Evolutionary conservation across 495 filamentous ascomycete genomes (phyloP), one percentile per base, ranked within the genome.

Genomic region (Tetracladium setigerum): DNA sequence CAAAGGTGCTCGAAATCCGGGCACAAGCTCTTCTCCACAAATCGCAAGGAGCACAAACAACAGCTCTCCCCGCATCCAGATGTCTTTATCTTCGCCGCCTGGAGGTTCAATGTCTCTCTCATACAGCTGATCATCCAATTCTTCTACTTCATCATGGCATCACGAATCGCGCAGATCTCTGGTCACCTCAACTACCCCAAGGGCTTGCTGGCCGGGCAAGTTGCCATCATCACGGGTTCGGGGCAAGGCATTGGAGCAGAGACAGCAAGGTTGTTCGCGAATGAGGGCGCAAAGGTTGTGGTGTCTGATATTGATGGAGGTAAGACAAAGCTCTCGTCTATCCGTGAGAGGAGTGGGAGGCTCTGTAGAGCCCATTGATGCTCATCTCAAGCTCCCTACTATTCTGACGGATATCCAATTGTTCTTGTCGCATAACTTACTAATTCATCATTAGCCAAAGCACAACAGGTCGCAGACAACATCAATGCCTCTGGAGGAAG

Each of bases 191-290:
- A 84, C 69, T 90, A 78, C 70, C 85, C 86, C 12, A 72, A 76
- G 56, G 88, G 87, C 42, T 70, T 92, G 51, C 78, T 92, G 12
- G 75, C 74, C 33, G 80, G 81, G 44, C 86, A 92, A 65, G 77
- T 82, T n/a, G 87, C 86, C 58, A 90, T 95, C 62, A 82, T 94
- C 58, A 95, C 88, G 30, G 88, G 88, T 39, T 77, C 79, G 13
- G 88, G 83, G n/a, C 87, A 95, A 66, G 88, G 88, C 55, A 94
- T 94, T 61, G 88, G 87, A 22, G 88, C 88, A 24, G 88, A 91
- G 66, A 72, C 83, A 30, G 87, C 88, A 12, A 67, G 81, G 13
- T 64, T 91, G 7, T 95, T 94, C 58, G 87, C 85, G 22, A 87
- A 86, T 49, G 88, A 95, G 59, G 88, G 88, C 16, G 86, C 87